These are phyloP conservation scores for Globisporangium apiculatum DNA, from an alignment of 352 stramenopile genomes.

Conservation along the genomic window DNA sequence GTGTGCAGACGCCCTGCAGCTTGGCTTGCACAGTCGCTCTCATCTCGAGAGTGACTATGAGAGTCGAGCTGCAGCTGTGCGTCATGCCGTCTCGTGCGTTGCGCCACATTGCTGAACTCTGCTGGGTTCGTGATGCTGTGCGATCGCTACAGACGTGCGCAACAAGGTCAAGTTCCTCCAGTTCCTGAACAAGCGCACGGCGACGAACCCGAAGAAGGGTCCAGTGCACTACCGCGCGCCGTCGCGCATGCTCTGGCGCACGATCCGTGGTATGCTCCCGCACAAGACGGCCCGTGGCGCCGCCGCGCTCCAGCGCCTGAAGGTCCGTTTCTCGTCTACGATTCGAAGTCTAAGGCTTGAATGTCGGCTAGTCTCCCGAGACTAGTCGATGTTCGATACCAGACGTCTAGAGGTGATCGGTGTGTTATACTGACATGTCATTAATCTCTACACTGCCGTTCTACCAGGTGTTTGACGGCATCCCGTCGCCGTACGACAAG, in stretches of 20 bases:
- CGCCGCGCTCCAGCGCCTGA: conserved; percentile 93
- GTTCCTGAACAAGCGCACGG: conserved; percentile 98
- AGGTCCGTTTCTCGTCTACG: conserved; percentile 35
- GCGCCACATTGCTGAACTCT: conserved; percentile 3
- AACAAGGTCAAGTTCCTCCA: conserved; percentile 98
- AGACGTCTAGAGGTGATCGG: too few relatives aligned
- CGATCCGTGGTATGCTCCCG: conserved; percentile 97
- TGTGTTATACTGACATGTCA: not conserved
- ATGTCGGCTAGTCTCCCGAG: not conserved
- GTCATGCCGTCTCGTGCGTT: conserved; percentile 67
- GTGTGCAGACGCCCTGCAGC: conserved; percentile 77
- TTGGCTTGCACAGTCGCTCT: conserved; percentile 6
- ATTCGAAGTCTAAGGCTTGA: not conserved
- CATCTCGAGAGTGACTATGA: conserved; percentile 7
- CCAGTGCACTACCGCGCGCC: conserved; percentile 98
- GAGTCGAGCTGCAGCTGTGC: conserved; percentile 32
- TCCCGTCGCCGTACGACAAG: conserved; percentile 98
- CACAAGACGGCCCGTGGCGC: conserved; percentile 98
- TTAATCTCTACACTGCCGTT: not conserved
- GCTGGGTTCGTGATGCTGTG: conserved; percentile 16
- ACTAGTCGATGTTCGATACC: not conserved
- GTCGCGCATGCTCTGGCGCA: conserved; percentile 90
- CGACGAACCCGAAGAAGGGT: conserved; percentile 96
- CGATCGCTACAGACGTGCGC: conserved; percentile 76
- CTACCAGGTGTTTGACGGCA: conserved; percentile 94